Evolutionary conservation across 305 asterid genomes (phyloP).

Genomic region (Fraxinus ornus): DNA sequence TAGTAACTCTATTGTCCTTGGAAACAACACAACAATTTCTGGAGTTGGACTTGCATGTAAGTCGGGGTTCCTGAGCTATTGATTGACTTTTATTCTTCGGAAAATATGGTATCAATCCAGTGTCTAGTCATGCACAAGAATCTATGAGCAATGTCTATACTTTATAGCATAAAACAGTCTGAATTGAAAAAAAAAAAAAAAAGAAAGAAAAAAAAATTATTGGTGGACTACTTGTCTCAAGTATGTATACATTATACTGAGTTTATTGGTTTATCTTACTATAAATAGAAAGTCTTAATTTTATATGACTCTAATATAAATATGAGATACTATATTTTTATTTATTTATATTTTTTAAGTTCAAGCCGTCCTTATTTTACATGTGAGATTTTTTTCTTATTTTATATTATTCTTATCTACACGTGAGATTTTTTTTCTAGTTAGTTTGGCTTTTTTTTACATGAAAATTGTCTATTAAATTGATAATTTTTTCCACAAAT

Average conservation of each 20-base stretch:
- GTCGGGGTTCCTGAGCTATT: conserved; percentile 27
- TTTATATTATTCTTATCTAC: neutral
- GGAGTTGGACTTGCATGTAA: conserved; percentile 99
- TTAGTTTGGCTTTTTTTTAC: too few species aligned
- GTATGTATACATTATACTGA: neutral
- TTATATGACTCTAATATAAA: neutral
- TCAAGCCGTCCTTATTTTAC: neutral
- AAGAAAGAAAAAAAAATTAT: neutral
- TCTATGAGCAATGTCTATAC: neutral
- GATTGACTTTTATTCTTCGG: conserved; percentile 5
- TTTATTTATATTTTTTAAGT: neutral
- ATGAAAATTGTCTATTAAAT: too few species aligned
- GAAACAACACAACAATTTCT: conserved; percentile 73
- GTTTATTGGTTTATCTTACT: neutral
- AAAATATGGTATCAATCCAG: neutral
- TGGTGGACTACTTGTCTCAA: neutral
- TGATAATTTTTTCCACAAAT: too few species aligned
- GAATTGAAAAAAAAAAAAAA: neutral
- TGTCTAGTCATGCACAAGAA: neutral
- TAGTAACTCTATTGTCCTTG: conserved; percentile 78
- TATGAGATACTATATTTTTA: too few species aligned
- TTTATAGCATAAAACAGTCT: neutral
- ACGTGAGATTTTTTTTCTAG: too few species aligned
- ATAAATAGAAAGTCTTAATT: neutral
- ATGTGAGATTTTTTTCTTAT: neutral